Evolutionary conservation across 495 filamentous ascomycete genomes (phyloP).

Genomic region (Mytilinidion resinicola): DNA sequence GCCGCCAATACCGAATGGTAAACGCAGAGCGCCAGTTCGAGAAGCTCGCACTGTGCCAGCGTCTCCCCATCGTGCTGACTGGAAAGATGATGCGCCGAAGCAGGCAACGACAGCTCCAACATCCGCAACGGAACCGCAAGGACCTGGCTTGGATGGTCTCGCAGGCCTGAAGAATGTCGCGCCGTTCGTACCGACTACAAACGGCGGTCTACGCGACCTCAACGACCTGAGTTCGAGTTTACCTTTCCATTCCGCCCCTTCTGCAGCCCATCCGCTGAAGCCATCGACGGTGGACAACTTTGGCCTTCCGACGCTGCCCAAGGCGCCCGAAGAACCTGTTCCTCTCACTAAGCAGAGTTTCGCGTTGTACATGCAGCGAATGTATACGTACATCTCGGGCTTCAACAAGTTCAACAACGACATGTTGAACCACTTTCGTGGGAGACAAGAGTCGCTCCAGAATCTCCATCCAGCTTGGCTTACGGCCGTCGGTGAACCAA

Average conservation of each 20-base stretch:
- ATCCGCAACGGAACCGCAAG: neutral
- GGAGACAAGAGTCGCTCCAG: slow-evolving; percentile 44
- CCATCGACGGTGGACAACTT: slow-evolving; percentile 39
- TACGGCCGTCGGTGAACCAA: slow-evolving; percentile 45
- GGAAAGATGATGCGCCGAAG: slow-evolving; percentile 12
- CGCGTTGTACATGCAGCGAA: slow-evolving; percentile 54
- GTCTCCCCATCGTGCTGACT: slow-evolving; percentile 15
- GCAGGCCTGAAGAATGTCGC: slow-evolving; percentile 38
- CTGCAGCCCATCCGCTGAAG: slow-evolving; percentile 41
- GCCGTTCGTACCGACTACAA: slow-evolving; percentile 52
- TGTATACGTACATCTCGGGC: slow-evolving; percentile 61
- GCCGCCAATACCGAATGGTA: slow-evolving; percentile 1
- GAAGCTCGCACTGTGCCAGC: slow-evolving; percentile 24
- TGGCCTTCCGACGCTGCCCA: slow-evolving; percentile 57
- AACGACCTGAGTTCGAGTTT: slow-evolving; percentile 60
- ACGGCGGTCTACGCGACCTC: slow-evolving; percentile 54
- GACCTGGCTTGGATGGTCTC: slow-evolving; percentile 10
- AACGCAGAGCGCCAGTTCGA: neutral
- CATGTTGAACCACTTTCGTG: slow-evolving; percentile 61
- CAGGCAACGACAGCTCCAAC: slow-evolving; percentile 1
- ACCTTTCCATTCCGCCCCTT: slow-evolving; percentile 64
- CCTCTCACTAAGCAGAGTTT: slow-evolving; percentile 41
- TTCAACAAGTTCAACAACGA: slow-evolving; percentile 61
- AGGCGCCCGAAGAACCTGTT: slow-evolving; percentile 42
- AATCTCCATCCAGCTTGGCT: slow-evolving; percentile 47